Evolutionary conservation across 208 protist species (phyloP).

Genomic region (Trypanosoma cruzi): DNA sequence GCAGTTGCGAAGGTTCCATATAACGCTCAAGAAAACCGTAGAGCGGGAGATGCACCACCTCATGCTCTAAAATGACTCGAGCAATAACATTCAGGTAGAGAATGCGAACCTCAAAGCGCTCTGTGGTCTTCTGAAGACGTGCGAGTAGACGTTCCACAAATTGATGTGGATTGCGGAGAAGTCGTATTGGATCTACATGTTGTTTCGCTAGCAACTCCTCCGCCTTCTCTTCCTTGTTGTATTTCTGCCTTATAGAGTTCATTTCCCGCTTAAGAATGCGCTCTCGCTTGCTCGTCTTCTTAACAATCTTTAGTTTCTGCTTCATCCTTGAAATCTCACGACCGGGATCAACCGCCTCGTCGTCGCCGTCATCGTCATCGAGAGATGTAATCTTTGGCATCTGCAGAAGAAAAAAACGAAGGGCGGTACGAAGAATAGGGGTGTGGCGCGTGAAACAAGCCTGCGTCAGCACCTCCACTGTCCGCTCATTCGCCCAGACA

Average conservation of each 20-base stretch:
- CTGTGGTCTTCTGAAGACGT: constrained; percentile 91
- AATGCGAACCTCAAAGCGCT: constrained; percentile 95
- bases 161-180: constrained; percentile 97
- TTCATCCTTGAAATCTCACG: constrained; percentile 88
- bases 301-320: constrained; percentile 93
- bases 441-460: constrained; percentile 94
- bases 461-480: constrained; percentile 95
- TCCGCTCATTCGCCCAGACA: constrained; percentile 94
- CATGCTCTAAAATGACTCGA: constrained; percentile 93
- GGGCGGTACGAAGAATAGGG: constrained; percentile 92
- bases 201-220: constrained; percentile 82
- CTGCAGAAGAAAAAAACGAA: constrained; percentile 96
- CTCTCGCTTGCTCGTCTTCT: constrained; percentile 91
- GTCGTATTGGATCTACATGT: constrained; percentile 93
- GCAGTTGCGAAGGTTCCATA: constrained; percentile 93
- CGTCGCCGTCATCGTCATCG: constrained; percentile 79
- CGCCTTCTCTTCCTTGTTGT: constrained; percentile 84
- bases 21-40: constrained; percentile 97
- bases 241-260: constrained; percentile 65
- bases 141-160: constrained; percentile 95
- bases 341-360: constrained; percentile 67
- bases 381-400: constrained; percentile 81
- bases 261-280: constrained; percentile 87
- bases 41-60: constrained; percentile 96
- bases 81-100: constrained; percentile 97